Conservation (phyloP, 2,329 filamentous ascomycete species). For the Chaetomium globosum region DNA sequence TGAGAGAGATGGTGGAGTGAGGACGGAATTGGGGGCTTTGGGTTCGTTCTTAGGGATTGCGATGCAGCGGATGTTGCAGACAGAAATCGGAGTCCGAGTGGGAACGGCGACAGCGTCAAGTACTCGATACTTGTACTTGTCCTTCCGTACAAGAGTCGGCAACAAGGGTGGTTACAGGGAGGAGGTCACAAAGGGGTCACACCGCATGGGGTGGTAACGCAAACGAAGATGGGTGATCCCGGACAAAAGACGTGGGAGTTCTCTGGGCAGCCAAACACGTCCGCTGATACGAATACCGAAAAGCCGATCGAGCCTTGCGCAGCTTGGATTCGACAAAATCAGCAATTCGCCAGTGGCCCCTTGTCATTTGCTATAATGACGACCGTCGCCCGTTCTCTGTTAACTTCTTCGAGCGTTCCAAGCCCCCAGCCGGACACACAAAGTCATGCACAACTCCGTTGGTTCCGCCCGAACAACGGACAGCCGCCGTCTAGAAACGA, state of each 20-base stretch:
- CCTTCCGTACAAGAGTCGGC: constrained; percentile 5
- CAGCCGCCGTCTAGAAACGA: not conserved
- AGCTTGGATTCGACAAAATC: not conserved
- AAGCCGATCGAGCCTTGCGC: not conserved
- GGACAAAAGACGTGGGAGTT: constrained; percentile 3
- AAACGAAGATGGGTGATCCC: constrained; percentile 3
- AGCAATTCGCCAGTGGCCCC: not conserved
- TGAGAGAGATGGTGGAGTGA: not conserved
- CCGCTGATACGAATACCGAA: not conserved
- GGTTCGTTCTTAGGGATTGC: not conserved
- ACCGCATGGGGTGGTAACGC: constrained; percentile 13
- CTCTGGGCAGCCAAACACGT: not conserved
- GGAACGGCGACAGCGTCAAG: constrained; percentile 7
- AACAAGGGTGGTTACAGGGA: not conserved
- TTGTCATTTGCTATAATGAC: constrained; percentile 1
- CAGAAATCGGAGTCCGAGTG: not conserved
- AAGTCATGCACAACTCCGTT: not conserved
- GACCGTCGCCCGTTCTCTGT: not conserved
- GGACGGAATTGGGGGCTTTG: not conserved
- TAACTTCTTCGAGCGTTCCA: not conserved
- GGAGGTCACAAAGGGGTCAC: constrained; percentile 17
- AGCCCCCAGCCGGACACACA: not conserved
- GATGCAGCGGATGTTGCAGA: not conserved
- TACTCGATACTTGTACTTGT: constrained; percentile 14
- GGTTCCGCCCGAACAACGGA: not conserved